Base-by-base conservation (phyloP, 495 filamentous ascomycete species). In the Letharia lupina region DNA sequence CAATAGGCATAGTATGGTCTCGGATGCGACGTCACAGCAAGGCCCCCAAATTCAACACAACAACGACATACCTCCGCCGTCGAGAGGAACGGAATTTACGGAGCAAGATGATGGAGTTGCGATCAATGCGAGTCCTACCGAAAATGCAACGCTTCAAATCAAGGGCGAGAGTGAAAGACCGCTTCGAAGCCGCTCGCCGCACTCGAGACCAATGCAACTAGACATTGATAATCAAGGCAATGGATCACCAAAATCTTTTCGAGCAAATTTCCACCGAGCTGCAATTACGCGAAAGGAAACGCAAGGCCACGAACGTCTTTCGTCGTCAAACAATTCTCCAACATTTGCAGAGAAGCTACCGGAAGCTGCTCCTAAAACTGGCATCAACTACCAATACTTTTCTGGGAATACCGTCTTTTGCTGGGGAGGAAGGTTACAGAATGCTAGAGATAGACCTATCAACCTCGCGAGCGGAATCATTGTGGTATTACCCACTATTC, bases 391-490 rank as follows among this genome's bases (percentile, higher is more conserved):
- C 74, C 84, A 98, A 75, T 96, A 96, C 76, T 96, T 96, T 71
- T 81, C 86, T 47, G 94, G 95, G 48, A 97, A 96, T 68, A 96
- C 90, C 2, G 79, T 90, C 45, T 98, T 98, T 76, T 95, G 86
- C 75, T 83, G 88, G 62, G 87, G 90, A 31, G 94, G 94, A 41
- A 82, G 94, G 67, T 79, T 91, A 37, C 90, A 96, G 70, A 98
- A 96, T 73, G 88, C 93, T 60, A 84, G 86, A 67, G 88, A 96
- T 67, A 84, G 89, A 69, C 94, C 94, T n/a, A 85, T 98, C 70
- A 96, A 96, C 68, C 86, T 98, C 70, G 86, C 85, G 50, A 98
- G 94, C 15, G 93, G 87, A 28, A 75, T 91, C 54, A 74, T 96
- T 28, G 82, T 96, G 16, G 76, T 91, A 40, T 68, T 96, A 40